Conservation (phyloP, 306 rosid genomes). For the Erythrophleum fordii region DNA sequence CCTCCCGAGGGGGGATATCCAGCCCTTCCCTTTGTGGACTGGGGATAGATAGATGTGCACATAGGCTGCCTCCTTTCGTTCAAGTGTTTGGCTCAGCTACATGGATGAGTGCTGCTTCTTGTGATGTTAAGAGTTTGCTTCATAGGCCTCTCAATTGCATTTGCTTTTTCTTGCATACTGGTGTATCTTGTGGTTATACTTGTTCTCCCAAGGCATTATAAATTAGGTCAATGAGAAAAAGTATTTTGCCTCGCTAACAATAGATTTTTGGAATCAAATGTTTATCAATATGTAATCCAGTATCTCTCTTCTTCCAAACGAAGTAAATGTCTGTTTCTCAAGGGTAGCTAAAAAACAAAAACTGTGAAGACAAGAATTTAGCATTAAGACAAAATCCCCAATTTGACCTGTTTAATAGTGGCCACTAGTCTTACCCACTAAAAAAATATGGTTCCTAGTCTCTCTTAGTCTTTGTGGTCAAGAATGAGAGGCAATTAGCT, state of each 20-base stretch:
- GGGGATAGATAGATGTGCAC: conserved; percentile 53
- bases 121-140: not conserved
- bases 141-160: not conserved
- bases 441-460: not conserved
- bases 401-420: not conserved
- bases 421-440: not conserved
- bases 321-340: not conserved
- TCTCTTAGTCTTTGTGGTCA: not conserved
- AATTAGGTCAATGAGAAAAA: not conserved
- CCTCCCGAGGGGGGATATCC: conserved; percentile 75
- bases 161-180: not conserved
- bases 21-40: conserved; percentile 58
- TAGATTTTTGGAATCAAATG: not conserved
- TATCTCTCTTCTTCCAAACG: not conserved
- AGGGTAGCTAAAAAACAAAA: not conserved
- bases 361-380: not conserved
- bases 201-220: not conserved
- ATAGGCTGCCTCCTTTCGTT: not conserved
- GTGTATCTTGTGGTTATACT: not conserved
- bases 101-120: not conserved
- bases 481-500: not conserved
- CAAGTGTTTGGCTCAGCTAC: not conserved
- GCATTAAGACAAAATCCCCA: not conserved
- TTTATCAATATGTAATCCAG: not conserved
- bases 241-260: not conserved